Evolutionary conservation across 345 rosid genomes (phyloP), one percentile per base, ranked within the genome.

Genomic region (Eucalyptus brandiana): DNA sequence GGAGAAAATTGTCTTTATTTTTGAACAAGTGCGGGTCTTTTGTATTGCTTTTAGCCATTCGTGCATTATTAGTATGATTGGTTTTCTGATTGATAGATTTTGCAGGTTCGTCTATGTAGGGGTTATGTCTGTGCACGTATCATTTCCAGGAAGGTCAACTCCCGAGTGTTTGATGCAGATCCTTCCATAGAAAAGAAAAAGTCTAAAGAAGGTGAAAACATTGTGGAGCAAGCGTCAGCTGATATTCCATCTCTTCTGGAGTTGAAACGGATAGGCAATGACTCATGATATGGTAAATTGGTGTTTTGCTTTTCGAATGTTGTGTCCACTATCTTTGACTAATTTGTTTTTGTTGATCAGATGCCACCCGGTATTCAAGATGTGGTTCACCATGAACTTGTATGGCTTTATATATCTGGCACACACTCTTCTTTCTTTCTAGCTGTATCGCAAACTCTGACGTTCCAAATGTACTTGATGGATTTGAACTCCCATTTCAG

Each of bases 51-150:
- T 91, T 32, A 51, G 26, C 60, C 15, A 3, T 40, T 54, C 80
- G 12, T n/a, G 53, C 50, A 58, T 80, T 85, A n/a, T 67, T 81
- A 37, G 12, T 87, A 26, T 72, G 76, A 90, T 47, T 21, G 58
- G 67, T 88, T 50, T 90, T 51, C 51, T 69, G 32, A 62, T 32
- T 17, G 28, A 80, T 89, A 89, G 89, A 89, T 42, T 50, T 90
- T 92, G 80, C 88, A 97, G 99, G 97, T 97, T 32, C 95, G 96
- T 18, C 88, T 97, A 65, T 97, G 99, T 94, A 93, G 95, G 88
- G 99, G 94, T 91, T 97, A 90, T 92, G 96, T 97, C 37, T 96
- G 98, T 67, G 98, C 99, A 4, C 99, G 96, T 90, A 98, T 98
- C 92, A 95, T 98, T 44, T 96, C 99, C 13, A 97, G 96, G 96